phyloP scores from a whole-genome alignment of 331 rosid species.

The Erythrophleum ivorense region DNA sequence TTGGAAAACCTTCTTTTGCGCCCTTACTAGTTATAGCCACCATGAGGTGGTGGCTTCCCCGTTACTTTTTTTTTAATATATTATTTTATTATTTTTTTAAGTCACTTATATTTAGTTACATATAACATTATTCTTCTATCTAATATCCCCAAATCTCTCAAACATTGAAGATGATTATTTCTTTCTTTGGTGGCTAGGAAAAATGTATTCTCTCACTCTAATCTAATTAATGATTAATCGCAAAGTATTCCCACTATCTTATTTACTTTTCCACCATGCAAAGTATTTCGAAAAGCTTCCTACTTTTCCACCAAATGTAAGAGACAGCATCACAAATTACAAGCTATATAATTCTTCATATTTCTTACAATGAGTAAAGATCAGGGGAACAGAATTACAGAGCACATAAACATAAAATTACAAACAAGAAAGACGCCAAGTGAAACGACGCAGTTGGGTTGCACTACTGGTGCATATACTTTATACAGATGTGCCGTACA shows the following conservation, averaged over 20 bases:
- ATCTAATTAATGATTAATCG: not conserved
- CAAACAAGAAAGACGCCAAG: constrained; percentile 3
- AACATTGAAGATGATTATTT: not conserved
- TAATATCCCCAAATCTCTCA: not conserved
- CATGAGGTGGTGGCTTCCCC: not conserved
- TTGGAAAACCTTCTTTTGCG: constrained; percentile 33
- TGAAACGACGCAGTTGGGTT: not conserved
- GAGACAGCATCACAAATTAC: not conserved
- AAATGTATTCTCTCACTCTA: not conserved
- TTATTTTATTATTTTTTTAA: too few relatives aligned
- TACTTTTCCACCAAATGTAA: not conserved
- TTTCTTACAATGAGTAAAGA: constrained; percentile 34
- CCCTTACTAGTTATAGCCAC: constrained; percentile 29
- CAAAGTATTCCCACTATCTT: not conserved
- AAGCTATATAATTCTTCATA: constrained; percentile 1
- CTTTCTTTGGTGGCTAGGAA: not conserved
- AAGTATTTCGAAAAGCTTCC: not conserved
- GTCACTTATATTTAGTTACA: not conserved
- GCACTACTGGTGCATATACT: not conserved
- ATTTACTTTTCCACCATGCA: not conserved
- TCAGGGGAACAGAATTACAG: constrained; percentile 21
- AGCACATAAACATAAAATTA: constrained; percentile 24
- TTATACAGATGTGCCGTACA: not conserved
- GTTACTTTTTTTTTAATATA: not conserved
- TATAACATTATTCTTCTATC: not conserved